A percentile compares a stretch with the other conserved stretches of the same genome.
These are phyloP conservation scores for sunflower (Helianthus annuus) DNA, from an alignment of 129 eudicot species.

Conservation along the genomic window HanXRQr2.0-SUNRISE NC_035438.2:75461549-75462048, in stretches of 20 bases:
- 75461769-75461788: constrained; percentile 50
- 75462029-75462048: constrained; percentile 83
- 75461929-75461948: constrained; percentile 92
- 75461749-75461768: constrained; percentile 70
- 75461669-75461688: constrained; percentile 5
- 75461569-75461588: constrained; percentile 51
- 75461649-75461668: constrained; percentile 7
- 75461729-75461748: constrained; percentile 73
- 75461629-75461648: not conserved
- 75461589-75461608: constrained; percentile 70
- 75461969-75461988: constrained; percentile 86
- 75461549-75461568: constrained; percentile 41
- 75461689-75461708: not conserved
- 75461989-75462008: constrained; percentile 67
- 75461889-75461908: constrained; percentile 80
- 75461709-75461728: constrained; percentile 8
- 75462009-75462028: constrained; percentile 79
- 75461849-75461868: constrained; percentile 63
- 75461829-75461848: constrained; percentile 57
- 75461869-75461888: constrained; percentile 85
- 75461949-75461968: constrained; percentile 83
- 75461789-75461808: constrained; percentile 52
- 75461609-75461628: constrained; percentile 36
- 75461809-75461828: constrained; percentile 45
- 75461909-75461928: constrained; percentile 79